Evolutionary conservation across 495 filamentous ascomycete genomes (phyloP), one percentile per base, ranked within the genome.

Genomic region (Lasiosphaeris hirsuta): DNA sequence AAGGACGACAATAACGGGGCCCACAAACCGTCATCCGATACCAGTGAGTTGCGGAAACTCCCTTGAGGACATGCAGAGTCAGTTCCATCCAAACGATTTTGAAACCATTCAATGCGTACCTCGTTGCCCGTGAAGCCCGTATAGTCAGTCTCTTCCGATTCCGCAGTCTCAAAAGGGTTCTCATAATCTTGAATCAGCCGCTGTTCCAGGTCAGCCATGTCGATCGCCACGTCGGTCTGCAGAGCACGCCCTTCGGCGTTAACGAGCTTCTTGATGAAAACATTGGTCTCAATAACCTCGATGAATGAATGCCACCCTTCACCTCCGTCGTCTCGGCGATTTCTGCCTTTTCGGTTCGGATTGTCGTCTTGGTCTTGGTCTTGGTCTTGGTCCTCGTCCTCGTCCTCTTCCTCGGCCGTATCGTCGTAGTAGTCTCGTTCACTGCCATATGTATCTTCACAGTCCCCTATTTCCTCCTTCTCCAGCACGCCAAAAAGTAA

Each of bases 61-160:
- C 61, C 62, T 67, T 19, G 4, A 57, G 61, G 61, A 17, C 2
- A 17, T 30, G 13, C 30, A 33, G 3, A 11, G 6, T 10, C n/a
- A 2, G 41, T 38, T 47, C 44, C 18, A 30, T 57, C 63, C 42
- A 59, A 23, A n/a, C n/a, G n/a, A n/a, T n/a, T n/a, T n/a, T n/a
- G n/a, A n/a, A n/a, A n/a, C n/a, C n/a, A n/a, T 36, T 42, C 9
- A 57, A 4, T n/a, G 8, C 42, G 10, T 57, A 57, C 61, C 14
- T 47, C 75, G 55, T 77, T 76, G 11, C 75, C 74, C 9, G 67
- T 74, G 43, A 58, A 78, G 7, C 66, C 69, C 44, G 61, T 63
- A 45, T 69, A 74, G 11, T 73, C 68, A 57, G 74, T 68, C 18
- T 71, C 60, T 54, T 77, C 67, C 0, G 70, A 68, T n/a, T 67